These are phyloP conservation scores for Parachaetomium inaequale DNA, from an alignment of 495 filamentous ascomycete species.

Conservation along the genomic window DNA sequence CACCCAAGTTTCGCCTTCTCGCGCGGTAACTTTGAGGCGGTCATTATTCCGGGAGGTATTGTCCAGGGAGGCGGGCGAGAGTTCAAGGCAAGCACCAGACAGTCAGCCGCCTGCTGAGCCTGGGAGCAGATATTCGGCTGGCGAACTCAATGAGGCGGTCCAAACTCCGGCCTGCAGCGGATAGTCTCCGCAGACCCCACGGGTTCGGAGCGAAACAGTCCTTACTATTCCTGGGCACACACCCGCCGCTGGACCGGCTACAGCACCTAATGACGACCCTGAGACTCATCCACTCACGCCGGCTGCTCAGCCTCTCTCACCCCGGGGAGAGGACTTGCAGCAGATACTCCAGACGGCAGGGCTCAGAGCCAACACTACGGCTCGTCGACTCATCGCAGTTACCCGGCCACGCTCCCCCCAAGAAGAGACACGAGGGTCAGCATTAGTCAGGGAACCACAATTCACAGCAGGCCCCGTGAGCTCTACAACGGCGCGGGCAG, in stretches of 20 bases:
- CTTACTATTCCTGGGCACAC: neutral
- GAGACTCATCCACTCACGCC: neutral
- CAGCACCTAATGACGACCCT: neutral
- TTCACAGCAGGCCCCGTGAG: too few relatives aligned
- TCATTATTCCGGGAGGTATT: neutral
- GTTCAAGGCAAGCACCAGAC: neutral
- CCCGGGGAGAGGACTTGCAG: neutral
- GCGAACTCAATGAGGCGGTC: neutral
- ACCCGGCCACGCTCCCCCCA: too few relatives aligned
- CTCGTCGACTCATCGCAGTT: too few relatives aligned
- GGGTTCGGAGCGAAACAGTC: too few relatives aligned
- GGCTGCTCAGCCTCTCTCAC: neutral
- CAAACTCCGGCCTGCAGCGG: too few relatives aligned
- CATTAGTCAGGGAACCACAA: too few relatives aligned
- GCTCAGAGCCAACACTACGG: neutral
- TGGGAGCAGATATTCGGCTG: neutral
- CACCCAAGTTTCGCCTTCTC: neutral
- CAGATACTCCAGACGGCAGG: neutral
- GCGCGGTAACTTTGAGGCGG: neutral
- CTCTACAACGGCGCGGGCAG: too few relatives aligned
- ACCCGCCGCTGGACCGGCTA: neutral
- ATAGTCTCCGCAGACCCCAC: too few relatives aligned
- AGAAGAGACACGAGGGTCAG: too few relatives aligned
- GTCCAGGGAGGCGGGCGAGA: neutral
- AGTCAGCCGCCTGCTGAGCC: too few relatives aligned